A percentile compares a stretch with the other conserved stretches of the same genome.
phyloP scores from a whole-genome alignment of 176 grass and related monocot genomes.

The Aegilops sharonensis region DNA sequence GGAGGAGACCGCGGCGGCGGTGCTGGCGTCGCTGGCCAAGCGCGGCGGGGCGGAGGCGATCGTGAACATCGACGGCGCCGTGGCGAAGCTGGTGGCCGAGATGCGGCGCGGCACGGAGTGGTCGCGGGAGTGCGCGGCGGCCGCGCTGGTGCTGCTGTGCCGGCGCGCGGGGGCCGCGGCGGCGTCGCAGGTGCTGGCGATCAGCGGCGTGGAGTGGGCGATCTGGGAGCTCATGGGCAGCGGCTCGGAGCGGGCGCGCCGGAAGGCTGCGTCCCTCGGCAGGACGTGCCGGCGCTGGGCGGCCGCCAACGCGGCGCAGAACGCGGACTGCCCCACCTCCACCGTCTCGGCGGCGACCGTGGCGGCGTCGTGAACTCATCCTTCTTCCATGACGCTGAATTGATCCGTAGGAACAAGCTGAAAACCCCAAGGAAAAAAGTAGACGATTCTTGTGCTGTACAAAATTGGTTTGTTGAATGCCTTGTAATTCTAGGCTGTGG shows the following conservation, averaged over 20 bases:
- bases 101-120: constrained; percentile 75
- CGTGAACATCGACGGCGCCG: constrained; percentile 36
- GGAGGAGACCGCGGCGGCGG: constrained; percentile 55
- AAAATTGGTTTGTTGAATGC: constrained; percentile 9
- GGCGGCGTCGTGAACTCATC: constrained; percentile 15
- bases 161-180: constrained; percentile 43
- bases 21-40: constrained; percentile 63
- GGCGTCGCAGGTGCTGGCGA: constrained; percentile 56
- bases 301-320: constrained; percentile 38
- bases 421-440: not conserved
- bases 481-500: not conserved
- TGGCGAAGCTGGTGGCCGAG: constrained; percentile 47
- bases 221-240: constrained; percentile 93
- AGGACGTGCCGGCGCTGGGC: constrained; percentile 74
- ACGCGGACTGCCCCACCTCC: constrained; percentile 26
- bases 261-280: constrained; percentile 85
- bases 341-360: not conserved
- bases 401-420: constrained; percentile 10
- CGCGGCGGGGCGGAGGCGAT: constrained; percentile 83
- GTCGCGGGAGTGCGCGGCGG: constrained; percentile 73
- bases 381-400: not conserved
- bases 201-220: constrained; percentile 76
- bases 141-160: constrained; percentile 77
- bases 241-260: constrained; percentile 68
- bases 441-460: constrained; percentile 38